These are phyloP conservation scores for Panus rudis DNA, from an alignment of 768 basidiomycete genomes.

Conservation along the genomic window DNA sequence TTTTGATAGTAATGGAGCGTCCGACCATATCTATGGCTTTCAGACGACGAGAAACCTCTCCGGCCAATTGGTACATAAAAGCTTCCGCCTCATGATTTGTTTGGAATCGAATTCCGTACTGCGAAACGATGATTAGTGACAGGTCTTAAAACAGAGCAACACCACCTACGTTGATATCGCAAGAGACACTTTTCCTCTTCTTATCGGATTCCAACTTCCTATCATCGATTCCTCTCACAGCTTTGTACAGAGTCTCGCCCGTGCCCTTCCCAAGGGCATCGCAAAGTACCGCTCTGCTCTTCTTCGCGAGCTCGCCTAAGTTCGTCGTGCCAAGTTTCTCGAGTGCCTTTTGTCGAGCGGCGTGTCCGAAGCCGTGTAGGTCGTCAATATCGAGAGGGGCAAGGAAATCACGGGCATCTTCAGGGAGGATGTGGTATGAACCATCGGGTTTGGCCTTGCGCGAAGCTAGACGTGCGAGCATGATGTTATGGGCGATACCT, in stretches of 20 bases:
- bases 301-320: conserved; percentile 60
- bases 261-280: conserved; percentile 71
- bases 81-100: conserved; percentile 72
- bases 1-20: conserved; percentile 72
- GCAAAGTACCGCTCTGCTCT: conserved; percentile 58
- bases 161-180: conserved; percentile 83
- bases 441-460: conserved; percentile 88
- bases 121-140: background rate
- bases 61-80: conserved; percentile 72
- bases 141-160: conserved; percentile 5
- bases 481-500: conserved; percentile 86
- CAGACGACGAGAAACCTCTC: conserved; percentile 69
- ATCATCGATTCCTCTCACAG: conserved; percentile 77
- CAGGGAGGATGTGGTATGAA: conserved; percentile 63
- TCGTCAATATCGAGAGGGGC: conserved; percentile 69
- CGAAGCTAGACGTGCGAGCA: conserved; percentile 89
- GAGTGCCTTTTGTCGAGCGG: conserved; percentile 67
- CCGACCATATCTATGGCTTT: conserved; percentile 64
- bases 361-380: conserved; percentile 81
- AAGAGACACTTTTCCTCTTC: conserved; percentile 84
- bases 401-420: conserved; percentile 47
- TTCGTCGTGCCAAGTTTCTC: conserved; percentile 70
- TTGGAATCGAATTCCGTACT: conserved; percentile 96
- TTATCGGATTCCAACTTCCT: conserved; percentile 77
- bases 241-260: conserved; percentile 83